These are phyloP conservation scores for Biscogniauxia sp. DNA, from an alignment of 2,329 filamentous ascomycete species.

Conservation along the genomic window DNA sequence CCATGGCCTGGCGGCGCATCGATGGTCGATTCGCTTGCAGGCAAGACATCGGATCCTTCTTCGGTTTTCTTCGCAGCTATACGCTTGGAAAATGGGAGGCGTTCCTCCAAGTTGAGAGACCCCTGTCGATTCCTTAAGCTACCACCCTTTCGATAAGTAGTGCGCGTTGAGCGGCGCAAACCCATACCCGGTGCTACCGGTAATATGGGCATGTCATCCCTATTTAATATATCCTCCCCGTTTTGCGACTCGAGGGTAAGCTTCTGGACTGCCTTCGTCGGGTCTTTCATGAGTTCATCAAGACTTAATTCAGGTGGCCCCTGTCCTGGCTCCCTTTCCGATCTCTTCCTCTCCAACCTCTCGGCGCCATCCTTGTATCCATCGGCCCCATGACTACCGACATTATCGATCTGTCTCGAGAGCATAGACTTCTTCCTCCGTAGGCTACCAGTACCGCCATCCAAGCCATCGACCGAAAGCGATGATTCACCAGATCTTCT, in stretches of 20 bases:
- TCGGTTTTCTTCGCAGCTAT: constrained; percentile 62
- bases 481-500: constrained; percentile 73
- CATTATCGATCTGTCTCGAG: constrained; percentile 82
- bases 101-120: constrained; percentile 76
- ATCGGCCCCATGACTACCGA: constrained; percentile 53
- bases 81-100: constrained; percentile 72
- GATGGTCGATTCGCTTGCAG: constrained; percentile 36
- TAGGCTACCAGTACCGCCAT: constrained; percentile 60
- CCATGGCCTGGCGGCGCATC: constrained; percentile 50
- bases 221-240: constrained; percentile 39
- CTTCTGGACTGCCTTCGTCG: constrained; percentile 67
- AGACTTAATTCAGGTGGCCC: constrained; percentile 64
- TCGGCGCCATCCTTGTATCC: constrained; percentile 84
- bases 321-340: constrained; percentile 46
- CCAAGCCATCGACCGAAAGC: constrained; percentile 56
- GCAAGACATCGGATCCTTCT: constrained; percentile 41
- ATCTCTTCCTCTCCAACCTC: constrained; percentile 70
- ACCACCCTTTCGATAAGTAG: constrained; percentile 81
- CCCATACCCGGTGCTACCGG: constrained; percentile 75
- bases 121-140: constrained; percentile 83
- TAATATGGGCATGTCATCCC: constrained; percentile 82
- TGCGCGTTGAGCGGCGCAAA: constrained; percentile 84
- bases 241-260: constrained; percentile 57
- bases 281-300: constrained; percentile 80
- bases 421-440: constrained; percentile 93